A percentile compares a stretch with the other conserved stretches of the same genome.
Evolutionary conservation across 108 stramenopile species (phyloP).

Genomic region (Schizochytrium sp.): DNA sequence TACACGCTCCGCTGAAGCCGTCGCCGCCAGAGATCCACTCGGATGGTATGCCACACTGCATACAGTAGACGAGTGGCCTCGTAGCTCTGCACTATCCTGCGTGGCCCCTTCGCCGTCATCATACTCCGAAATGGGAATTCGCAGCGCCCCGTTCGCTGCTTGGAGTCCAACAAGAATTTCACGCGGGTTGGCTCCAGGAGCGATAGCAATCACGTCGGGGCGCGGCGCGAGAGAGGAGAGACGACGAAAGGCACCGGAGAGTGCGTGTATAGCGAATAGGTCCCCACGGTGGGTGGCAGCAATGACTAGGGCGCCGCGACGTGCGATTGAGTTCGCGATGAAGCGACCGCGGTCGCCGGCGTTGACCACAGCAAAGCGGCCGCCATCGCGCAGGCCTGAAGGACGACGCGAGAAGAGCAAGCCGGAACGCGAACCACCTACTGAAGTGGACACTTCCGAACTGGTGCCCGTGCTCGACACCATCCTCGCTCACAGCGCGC

Average conservation of each 20-base stretch:
- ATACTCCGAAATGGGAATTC: too few relatives aligned
- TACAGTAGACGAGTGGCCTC: conserved; percentile 34
- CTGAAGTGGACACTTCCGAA: neutral
- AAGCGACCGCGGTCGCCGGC: neutral
- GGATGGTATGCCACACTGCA: conserved; percentile 40
- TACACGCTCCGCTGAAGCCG: conserved; percentile 36
- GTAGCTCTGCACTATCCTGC: neutral
- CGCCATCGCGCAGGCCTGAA: conserved; percentile 7
- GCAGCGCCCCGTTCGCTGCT: too few relatives aligned
- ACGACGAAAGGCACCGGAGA: too few relatives aligned
- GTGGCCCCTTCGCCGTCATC: too few relatives aligned
- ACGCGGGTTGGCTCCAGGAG: too few relatives aligned
- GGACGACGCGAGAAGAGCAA: neutral
- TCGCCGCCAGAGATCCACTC: neutral
- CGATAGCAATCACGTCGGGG: too few relatives aligned
- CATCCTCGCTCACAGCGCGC: neutral
- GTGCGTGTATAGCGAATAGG: neutral
- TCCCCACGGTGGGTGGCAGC: conserved; percentile 3
- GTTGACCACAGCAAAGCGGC: conserved; percentile 7
- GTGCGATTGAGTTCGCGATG: neutral
- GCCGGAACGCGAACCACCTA: neutral
- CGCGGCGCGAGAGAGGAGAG: too few relatives aligned
- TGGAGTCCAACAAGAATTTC: too few relatives aligned
- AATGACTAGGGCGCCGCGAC: conserved; percentile 12
- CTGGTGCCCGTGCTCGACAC: neutral